Base-by-base conservation (phyloP, 495 filamentous ascomycete species). In the Neurospora sp. region DNA sequence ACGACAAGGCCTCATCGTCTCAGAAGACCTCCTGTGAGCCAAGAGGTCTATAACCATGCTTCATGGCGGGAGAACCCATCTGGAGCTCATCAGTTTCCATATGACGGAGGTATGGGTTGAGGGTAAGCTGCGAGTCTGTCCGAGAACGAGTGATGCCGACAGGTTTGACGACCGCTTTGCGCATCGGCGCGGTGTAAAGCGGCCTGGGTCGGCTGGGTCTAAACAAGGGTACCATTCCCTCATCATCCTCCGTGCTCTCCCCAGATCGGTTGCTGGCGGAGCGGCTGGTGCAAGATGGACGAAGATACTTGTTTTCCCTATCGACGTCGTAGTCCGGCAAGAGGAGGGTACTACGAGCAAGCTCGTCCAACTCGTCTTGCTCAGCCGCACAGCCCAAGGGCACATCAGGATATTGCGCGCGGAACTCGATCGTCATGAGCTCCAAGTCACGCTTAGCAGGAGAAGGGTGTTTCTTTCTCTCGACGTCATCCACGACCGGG, bases 381-480 rank as follows among this genome's bases (percentile, higher is more conserved):
- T 53, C 68, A 3, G 72, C 72, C 37, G 41, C 68, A 18, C 40
- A 38, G 16, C 72, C 69, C 41, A 70, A 38, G 16, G 20, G 40
- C 3, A 69, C 48, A 39, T 69, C 71, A 5, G 71, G 72, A 37
- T 70, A 70, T 31, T 70, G 20, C 31, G 35, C 1, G 5, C 42
- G 70, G 12, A 76, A 48, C 14, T 73, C 44, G 20, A 40, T 61
- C 3, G 35, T 41, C 40, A 76, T 37, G 10, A 59, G n/a, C 14
- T 74, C 72, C 27, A 76, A 73, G 41, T 48, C 71, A 3, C 35
- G 9, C n/a, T 73, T 73, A 9, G 68, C 71, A 4, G 71, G 71
- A 7, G 74, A 68, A n/a, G 71, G 71, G 22, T 73, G 74, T 39
- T 72, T 75, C 40, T 73, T 73, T 20, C 42, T 22, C n/a, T 72